Conservation (phyloP, 2,329 filamentous ascomycete genomes). For the Neofusicoccum parvum region DNA sequence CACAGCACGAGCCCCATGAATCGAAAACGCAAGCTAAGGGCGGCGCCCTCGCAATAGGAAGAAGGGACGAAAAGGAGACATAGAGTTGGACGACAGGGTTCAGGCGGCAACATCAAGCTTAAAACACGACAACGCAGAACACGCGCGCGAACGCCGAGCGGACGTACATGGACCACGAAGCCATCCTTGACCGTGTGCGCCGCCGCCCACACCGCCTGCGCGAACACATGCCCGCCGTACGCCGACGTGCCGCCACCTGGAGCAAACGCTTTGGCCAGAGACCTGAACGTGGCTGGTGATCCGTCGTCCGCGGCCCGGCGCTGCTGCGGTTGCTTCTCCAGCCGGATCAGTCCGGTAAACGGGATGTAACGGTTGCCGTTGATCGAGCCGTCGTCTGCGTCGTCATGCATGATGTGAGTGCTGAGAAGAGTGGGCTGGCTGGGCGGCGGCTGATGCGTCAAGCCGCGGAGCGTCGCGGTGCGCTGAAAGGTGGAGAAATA, state of each 20-base stretch:
- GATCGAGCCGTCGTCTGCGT: neutral
- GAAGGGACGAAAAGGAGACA: neutral
- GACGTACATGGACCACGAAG: conserved; percentile 54
- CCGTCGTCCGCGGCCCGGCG: neutral
- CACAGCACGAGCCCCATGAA: neutral
- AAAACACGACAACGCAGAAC: neutral
- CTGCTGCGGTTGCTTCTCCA: conserved; percentile 42
- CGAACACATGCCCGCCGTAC: conserved; percentile 60
- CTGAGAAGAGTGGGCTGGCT: conserved; percentile 8
- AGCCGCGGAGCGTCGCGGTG: neutral
- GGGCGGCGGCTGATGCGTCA: neutral
- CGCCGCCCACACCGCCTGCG: conserved; percentile 60
- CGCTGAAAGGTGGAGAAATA: conserved; percentile 6
- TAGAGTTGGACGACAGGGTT: neutral
- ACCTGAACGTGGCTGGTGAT: conserved; percentile 37
- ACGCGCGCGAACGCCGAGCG: neutral
- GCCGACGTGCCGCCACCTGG: conserved; percentile 47
- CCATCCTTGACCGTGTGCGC: conserved; percentile 55
- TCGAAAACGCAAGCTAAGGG: neutral
- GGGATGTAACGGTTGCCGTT: conserved; percentile 29
- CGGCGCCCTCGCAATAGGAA: neutral
- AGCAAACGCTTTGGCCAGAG: conserved; percentile 44
- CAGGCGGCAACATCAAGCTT: neutral
- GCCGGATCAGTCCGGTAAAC: conserved; percentile 44
- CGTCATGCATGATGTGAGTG: conserved; percentile 10